Percentiles rank a stretch among this genome's conserved stretches.
Evolutionary conservation across 257 asterid species (phyloP).

Genomic region (Nicotiana tomentosiformis): DNA sequence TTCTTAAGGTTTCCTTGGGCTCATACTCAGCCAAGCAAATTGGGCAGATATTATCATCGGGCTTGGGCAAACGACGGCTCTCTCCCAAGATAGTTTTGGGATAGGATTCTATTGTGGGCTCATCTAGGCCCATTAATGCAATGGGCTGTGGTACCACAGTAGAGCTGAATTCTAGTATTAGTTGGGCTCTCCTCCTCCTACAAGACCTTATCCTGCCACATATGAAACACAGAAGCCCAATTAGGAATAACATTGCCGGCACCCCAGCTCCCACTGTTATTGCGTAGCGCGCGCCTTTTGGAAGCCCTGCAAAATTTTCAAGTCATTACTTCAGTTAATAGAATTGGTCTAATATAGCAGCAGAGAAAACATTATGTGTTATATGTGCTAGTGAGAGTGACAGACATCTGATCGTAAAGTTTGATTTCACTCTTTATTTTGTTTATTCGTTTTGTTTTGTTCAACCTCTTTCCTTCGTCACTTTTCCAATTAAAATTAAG

Average conservation of each 20-base stretch:
- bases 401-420: too few relatives aligned
- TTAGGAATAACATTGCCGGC: constrained; percentile 33
- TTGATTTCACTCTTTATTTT: neutral
- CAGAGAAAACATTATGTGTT: too few relatives aligned
- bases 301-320: constrained; percentile 23
- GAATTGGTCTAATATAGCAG: neutral
- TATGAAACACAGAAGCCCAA: constrained; percentile 28
- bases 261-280: constrained; percentile 36
- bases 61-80: constrained; percentile 45
- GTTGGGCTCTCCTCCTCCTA: constrained; percentile 11
- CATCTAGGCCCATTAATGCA: constrained; percentile 27
- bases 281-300: constrained; percentile 35
- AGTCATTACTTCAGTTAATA: neutral
- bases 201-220: constrained; percentile 19
- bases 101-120: constrained; percentile 39
- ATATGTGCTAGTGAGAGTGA: too few relatives aligned
- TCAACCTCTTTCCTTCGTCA: neutral
- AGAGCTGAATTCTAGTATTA: constrained; percentile 21
- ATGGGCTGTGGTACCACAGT: constrained; percentile 16
- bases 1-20: constrained; percentile 43
- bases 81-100: constrained; percentile 46
- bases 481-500: neutral
- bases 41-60: constrained; percentile 34
- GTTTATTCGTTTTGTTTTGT: neutral
- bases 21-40: constrained; percentile 43